These are phyloP conservation scores for Hemisphaericaspora xylofermentans DNA, from an alignment of 1,139 yeast species.

Conservation along the genomic window DNA sequence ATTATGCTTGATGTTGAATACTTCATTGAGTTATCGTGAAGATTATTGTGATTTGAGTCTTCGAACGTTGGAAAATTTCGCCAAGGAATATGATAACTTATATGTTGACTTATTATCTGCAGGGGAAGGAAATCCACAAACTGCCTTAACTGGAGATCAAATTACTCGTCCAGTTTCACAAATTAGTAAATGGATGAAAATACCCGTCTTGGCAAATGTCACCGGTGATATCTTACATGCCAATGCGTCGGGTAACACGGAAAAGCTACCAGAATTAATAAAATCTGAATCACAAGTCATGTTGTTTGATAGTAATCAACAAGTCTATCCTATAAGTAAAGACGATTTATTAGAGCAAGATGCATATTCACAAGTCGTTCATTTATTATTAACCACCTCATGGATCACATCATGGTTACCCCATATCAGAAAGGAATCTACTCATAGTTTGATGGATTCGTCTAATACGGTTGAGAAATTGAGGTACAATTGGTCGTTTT, in stretches of 20 bases:
- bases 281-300: slow-evolving; percentile 39
- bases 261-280: slow-evolving; percentile 15
- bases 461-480: slow-evolving; percentile 42
- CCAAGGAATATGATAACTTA: slow-evolving; percentile 29
- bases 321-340: slow-evolving; percentile 27
- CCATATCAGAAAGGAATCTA: slow-evolving; percentile 44
- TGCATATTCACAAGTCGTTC: slow-evolving; percentile 47
- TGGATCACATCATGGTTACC: slow-evolving; percentile 61
- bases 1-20: slow-evolving; percentile 56
- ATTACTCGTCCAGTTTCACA: slow-evolving; percentile 27
- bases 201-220: slow-evolving; percentile 33
- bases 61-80: slow-evolving; percentile 31
- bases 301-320: slow-evolving; percentile 24
- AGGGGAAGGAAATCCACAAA: slow-evolving; percentile 16
- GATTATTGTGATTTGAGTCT: slow-evolving; percentile 51
- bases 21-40: slow-evolving; percentile 56
- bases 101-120: slow-evolving; percentile 29
- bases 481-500: slow-evolving; percentile 57
- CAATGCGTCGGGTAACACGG: slow-evolving; percentile 4
- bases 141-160: background rate
- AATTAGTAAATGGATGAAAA: slow-evolving; percentile 45
- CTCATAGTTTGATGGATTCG: slow-evolving; percentile 21
- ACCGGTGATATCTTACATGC: slow-evolving; percentile 29
- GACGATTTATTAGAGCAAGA: slow-evolving; percentile 45
- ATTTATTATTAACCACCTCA: slow-evolving; percentile 46